Conservation (phyloP, 805 yeast genomes). For the Saturnispora zaruensis region DNA sequence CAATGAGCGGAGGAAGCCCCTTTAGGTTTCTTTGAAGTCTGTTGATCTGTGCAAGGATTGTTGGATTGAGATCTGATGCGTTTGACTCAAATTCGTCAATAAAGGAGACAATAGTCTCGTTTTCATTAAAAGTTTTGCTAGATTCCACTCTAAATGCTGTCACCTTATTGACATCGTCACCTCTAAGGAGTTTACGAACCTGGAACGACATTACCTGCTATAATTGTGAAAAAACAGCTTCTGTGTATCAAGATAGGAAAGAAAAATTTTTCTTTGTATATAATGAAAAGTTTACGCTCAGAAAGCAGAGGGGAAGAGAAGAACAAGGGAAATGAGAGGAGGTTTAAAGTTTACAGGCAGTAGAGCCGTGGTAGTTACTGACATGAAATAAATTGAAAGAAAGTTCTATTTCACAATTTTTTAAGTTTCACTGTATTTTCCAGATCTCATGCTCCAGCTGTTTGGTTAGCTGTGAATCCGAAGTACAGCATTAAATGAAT, state of each 20-base stretch:
- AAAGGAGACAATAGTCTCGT: slow-evolving; percentile 11
- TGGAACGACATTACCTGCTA: slow-evolving; percentile 5
- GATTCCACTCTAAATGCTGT: slow-evolving; percentile 12
- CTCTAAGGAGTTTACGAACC: slow-evolving; percentile 6
- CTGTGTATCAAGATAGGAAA: not conserved
- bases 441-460: too few species aligned
- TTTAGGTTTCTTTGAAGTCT: slow-evolving; percentile 31
- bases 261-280: not conserved
- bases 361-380: too few species aligned
- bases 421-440: too few species aligned
- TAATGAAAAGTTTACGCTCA: not conserved
- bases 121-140: slow-evolving; percentile 12
- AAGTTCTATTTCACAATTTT: too few species aligned
- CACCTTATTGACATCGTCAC: slow-evolving; percentile 12
- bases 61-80: slow-evolving; percentile 23
- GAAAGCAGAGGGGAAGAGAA: not conserved
- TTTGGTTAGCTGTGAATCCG: too few species aligned
- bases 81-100: slow-evolving; percentile 12
- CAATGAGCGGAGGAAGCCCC: slow-evolving; percentile 30
- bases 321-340: not conserved
- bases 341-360: too few species aligned
- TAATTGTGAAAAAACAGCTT: not conserved
- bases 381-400: too few species aligned
- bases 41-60: slow-evolving; percentile 27
- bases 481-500: too few species aligned